Evolutionary conservation across 352 stramenopile genomes (phyloP), one percentile per base, ranked within the genome.

Genomic region (Peronosclerospora sorghi): DNA sequence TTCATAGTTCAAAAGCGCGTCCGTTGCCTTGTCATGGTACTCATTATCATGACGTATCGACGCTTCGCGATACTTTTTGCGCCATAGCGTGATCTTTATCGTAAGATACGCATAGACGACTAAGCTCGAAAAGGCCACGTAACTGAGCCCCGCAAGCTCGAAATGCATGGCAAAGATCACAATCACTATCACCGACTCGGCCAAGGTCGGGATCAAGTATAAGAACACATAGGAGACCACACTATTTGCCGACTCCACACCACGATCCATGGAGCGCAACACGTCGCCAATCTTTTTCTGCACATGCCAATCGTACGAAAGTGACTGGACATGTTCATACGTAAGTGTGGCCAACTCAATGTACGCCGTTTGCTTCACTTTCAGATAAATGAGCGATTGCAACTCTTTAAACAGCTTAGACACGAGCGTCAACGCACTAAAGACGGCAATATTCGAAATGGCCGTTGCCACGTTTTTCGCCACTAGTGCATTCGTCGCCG

Each of bases 201-300:
- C 78, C 23, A 98, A 52, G 18, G 94, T 96, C 19, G 95, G 95
- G 27, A 97, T 71, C 14, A 98, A 57, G 50, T 96, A 98, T 8
- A 98, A 51, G 45, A 99, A 98, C 10, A 98, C 65, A 60, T 98
- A 98, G 34, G 94, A 97, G 54, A 98, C 96, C 18, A 98, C 78
- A 21, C 77, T 92, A 62, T 96, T 94, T 23, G 86, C 86, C n/a
- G 86, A 93, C 44, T 90, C 74, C 20, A 95, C 83, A 32, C 89
- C 87, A 17, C 90, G 70, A 57, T 97, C 86, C 84, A 96, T 96
- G 0, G 79, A 91, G 20, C 94, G 75, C 32, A 99, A 71, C 23
- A 98, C 92, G 58, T 98, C 94, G 19, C 96, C 95, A 35, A 98
- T 71, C 56, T 98, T 98, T 68, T 98, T 98, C 38, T 85, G 86